Percentiles rank a stretch among this genome's conserved stretches.
These are phyloP conservation scores for Persicaria maculosa DNA, from an alignment of 148 eudicot species.

Conservation along the genomic window DNA sequence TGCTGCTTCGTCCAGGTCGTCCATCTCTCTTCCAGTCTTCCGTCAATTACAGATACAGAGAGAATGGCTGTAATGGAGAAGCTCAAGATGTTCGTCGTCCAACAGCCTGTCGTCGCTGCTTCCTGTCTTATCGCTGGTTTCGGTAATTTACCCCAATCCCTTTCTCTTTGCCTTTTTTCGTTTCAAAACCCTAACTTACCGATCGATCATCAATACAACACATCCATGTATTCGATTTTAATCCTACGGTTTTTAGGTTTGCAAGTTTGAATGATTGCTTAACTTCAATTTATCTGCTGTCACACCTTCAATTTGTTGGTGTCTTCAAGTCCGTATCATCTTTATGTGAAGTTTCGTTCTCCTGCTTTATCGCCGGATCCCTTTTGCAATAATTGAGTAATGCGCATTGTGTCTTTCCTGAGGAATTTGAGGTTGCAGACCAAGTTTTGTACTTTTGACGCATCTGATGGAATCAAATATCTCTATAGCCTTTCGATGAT, in stretches of 20 bases:
- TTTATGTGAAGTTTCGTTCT: background rate
- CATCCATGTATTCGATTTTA: background rate
- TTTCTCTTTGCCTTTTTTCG: background rate
- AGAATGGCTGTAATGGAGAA: conserved; percentile 69
- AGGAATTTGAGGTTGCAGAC: too few species aligned
- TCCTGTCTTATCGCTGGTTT: conserved; percentile 84
- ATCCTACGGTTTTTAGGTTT: background rate
- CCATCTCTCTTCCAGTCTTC: too few species aligned
- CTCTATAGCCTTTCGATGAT: too few species aligned
- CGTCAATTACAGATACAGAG: too few species aligned
- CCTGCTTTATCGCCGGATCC: too few species aligned
- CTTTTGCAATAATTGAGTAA: too few species aligned
- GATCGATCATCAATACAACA: background rate
- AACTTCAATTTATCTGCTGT: background rate
- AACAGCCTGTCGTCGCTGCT: conserved; percentile 87
- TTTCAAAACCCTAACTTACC: conserved; percentile 19
- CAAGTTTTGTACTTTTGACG: too few species aligned
- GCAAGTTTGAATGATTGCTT: too few species aligned
- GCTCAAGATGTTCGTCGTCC: conserved; percentile 65
- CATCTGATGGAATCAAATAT: too few species aligned
- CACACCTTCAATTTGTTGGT: background rate
- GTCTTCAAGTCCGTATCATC: background rate
- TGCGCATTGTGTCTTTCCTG: too few species aligned
- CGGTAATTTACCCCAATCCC: conserved; percentile 30
- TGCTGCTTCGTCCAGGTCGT: too few species aligned